These are phyloP conservation scores for Backusella parvicylindrica DNA, from an alignment of 192 early-diverging fungal genomes.

Conservation along the genomic window DNA sequence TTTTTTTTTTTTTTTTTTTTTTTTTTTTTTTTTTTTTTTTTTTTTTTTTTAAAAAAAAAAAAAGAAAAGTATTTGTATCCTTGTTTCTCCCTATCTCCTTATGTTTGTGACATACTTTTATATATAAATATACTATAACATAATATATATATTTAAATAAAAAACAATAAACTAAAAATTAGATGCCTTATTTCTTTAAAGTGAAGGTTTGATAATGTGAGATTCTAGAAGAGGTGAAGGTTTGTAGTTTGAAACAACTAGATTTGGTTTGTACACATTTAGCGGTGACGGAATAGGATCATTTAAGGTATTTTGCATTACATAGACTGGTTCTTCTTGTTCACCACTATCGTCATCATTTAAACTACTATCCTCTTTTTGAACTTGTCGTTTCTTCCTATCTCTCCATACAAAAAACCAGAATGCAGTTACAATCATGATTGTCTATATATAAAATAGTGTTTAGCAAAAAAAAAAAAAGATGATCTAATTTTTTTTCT, in stretches of 20 bases:
- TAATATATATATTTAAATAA: neutral
- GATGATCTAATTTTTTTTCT: neutral
- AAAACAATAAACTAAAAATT: neutral
- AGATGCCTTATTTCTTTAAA: neutral
- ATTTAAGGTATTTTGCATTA: neutral
- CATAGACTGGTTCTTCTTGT: neutral
- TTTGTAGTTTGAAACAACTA: neutral
- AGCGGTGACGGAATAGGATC: neutral
- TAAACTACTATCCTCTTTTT: neutral
- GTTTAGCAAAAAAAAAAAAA: neutral
- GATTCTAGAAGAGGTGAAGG: neutral
- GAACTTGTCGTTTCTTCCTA: neutral
- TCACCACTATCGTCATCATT: too few relatives aligned
- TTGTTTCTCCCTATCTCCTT: too few relatives aligned
- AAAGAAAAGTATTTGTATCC: neutral
- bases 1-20: too few relatives aligned
- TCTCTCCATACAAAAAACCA: neutral
- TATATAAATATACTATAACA: neutral
- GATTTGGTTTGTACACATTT: neutral
- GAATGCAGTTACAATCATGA: neutral
- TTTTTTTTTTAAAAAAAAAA: neutral
- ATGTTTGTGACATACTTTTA: neutral
- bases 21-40: neutral
- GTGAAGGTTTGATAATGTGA: neutral
- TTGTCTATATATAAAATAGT: neutral